Conservation (phyloP, 371 early-diverging fungal genomes). For the Mortierella sp. region DNA sequence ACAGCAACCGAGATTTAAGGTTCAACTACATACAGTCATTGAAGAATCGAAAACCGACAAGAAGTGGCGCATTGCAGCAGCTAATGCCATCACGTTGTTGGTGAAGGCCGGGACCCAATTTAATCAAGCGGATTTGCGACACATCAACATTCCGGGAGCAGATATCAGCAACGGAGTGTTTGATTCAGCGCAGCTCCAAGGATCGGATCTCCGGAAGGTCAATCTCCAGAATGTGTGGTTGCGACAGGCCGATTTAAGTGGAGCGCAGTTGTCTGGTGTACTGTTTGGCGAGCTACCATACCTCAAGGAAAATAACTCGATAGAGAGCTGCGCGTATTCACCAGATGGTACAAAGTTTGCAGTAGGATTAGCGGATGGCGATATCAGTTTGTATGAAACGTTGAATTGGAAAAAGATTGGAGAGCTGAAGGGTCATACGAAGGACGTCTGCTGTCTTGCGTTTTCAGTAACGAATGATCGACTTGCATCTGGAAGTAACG, state of each 20-base stretch:
- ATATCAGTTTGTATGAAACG: background rate
- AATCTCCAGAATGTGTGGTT: background rate
- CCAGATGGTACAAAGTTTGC: background rate
- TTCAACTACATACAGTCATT: background rate
- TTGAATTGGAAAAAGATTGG: background rate
- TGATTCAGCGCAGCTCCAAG: background rate
- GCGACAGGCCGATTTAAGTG: background rate
- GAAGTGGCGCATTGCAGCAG: background rate
- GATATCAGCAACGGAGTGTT: background rate
- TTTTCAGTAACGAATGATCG: too few species aligned
- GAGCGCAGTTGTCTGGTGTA: background rate
- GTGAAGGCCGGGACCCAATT: background rate
- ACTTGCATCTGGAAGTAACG: too few species aligned
- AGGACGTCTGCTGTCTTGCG: too few species aligned
- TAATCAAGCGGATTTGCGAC: background rate
- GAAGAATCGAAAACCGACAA: background rate
- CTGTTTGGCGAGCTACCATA: background rate
- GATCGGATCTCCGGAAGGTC: background rate
- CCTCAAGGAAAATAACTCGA: background rate
- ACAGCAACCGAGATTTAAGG: too few species aligned
- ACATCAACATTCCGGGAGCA: background rate
- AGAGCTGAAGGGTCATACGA: background rate
- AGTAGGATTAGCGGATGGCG: background rate
- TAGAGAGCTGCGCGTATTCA: conserved; percentile 2
- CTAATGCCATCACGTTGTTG: background rate